Evolutionary conservation across 108 stramenopile species (phyloP).

Genomic region (Aureococcus anophagefferens): DNA sequence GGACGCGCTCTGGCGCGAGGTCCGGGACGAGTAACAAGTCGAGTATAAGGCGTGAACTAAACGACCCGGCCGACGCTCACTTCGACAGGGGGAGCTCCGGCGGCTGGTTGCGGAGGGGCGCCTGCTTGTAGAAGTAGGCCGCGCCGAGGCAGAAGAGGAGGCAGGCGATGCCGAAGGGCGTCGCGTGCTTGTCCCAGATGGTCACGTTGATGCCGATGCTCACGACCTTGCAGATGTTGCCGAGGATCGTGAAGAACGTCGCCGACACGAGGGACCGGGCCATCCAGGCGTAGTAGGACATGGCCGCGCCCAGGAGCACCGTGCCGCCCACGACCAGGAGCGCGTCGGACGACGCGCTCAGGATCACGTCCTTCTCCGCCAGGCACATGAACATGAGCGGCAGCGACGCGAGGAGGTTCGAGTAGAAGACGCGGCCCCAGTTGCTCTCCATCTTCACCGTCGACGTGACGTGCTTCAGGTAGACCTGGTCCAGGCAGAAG

Average conservation of each 20-base stretch:
- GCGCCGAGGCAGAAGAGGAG: constrained; percentile 44
- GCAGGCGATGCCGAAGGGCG: constrained; percentile 36
- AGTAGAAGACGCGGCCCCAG: constrained; percentile 61
- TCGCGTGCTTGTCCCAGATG: constrained; percentile 55
- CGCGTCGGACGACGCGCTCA: constrained; percentile 23
- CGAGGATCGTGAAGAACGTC: constrained; percentile 54
- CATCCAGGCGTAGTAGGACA: constrained; percentile 57
- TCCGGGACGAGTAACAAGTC: too few relatives aligned
- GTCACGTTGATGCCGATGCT: constrained; percentile 48
- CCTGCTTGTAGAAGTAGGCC: constrained; percentile 54
- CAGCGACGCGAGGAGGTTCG: constrained; percentile 43
- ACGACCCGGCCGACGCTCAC: too few relatives aligned
- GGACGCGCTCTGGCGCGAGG: too few relatives aligned
- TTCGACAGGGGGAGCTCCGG: too few relatives aligned
- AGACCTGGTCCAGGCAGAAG: constrained; percentile 55
- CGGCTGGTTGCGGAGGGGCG: constrained; percentile 31
- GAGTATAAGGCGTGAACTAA: too few relatives aligned
- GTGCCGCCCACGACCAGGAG: constrained; percentile 34
- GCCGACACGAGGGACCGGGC: constrained; percentile 47
- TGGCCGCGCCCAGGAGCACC: constrained; percentile 44
- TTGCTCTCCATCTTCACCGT: constrained; percentile 56
- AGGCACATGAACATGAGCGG: constrained; percentile 45
- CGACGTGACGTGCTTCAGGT: constrained; percentile 54
- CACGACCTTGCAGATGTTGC: constrained; percentile 52
- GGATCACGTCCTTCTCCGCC: constrained; percentile 29